A percentile compares a stretch with the other conserved stretches of the same genome.
These are phyloP conservation scores for Boletus sp. DNA, from an alignment of 1,284 basidiomycete species.

Conservation along the genomic window DNA sequence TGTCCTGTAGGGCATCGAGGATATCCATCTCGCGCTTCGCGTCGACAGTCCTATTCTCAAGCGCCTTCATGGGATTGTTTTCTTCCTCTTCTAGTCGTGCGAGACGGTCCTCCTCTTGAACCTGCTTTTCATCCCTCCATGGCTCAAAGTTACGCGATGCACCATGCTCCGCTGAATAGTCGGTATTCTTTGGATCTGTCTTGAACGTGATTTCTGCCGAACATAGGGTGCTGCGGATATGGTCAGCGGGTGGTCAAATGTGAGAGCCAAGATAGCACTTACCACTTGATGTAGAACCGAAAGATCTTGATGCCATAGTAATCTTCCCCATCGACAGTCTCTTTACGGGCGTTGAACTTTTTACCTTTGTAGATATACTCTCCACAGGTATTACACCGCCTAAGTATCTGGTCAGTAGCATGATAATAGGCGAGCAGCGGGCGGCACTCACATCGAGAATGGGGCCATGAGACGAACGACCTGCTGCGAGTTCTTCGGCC, in stretches of 20 bases:
- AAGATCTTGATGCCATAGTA: conserved; percentile 97
- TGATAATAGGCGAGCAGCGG: neutral
- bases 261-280: conserved; percentile 19
- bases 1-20: conserved; percentile 92
- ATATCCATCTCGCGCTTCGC: conserved; percentile 98
- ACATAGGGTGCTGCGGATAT: conserved; percentile 68
- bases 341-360: conserved; percentile 99
- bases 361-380: conserved; percentile 99
- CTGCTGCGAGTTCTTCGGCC: conserved; percentile 89
- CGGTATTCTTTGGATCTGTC: conserved; percentile 97
- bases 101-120: conserved; percentile 71
- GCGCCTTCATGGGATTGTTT: conserved; percentile 94
- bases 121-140: conserved; percentile 76
- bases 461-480: conserved; percentile 99
- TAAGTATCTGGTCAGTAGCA: conserved; percentile 27
- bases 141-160: conserved; percentile 94
- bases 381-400: conserved; percentile 91
- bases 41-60: conserved; percentile 89
- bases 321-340: conserved; percentile 94
- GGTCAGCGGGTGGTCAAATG: neutral
- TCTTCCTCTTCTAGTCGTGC: conserved; percentile 82
- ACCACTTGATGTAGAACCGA: conserved; percentile 83
- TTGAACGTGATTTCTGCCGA: conserved; percentile 99
- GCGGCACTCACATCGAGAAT: conserved; percentile 79
- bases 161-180: conserved; percentile 89